Base-by-base conservation (phyloP, 345 rosid genomes). In the Rhodomyrtus tomentosa region DNA sequence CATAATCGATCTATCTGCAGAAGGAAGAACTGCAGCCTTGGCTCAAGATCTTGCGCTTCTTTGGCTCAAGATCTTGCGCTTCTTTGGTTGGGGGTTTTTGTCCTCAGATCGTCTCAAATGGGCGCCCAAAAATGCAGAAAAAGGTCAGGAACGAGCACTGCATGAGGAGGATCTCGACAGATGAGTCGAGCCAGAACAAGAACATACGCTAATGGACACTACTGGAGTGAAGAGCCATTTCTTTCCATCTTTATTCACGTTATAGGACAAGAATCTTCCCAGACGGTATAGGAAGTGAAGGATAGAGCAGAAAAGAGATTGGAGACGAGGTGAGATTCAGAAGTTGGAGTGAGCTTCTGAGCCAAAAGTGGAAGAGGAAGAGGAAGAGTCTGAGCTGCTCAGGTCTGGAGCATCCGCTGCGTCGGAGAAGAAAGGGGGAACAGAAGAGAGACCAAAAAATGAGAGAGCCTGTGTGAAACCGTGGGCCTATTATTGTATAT, bases 401-500 rank as follows among this genome's bases (percentile, higher is more conserved):
- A 68, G 76, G 76, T 2, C 3, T 18, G 14, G 13, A 68, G 45
- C 11, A 62, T 15, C 16, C 21, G 74, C 42, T 62, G 42, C 8
- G 22, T 1, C 7, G 6, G 25, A 62, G 74, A 29, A 36, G 74
- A 62, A 62, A 32, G 76, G 45, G 45, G 25, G 16, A 29, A 6
- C 40, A 29, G 40, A 59, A 59, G 5, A 3, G 74, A 59, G 40
- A 59, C 74, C 74, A 1, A 59, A 59, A 59, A 59, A 7, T 40
- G 24, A 68, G 6, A 38, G 76, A 18, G 45, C 76, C 3, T 3
- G 3, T 36, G 45, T 8, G 54, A 51, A 51, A 51, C 54, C 20
- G 7, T 20, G 76, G 1, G 42, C 13, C 8, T 27, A 3, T 18
- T 16, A 1, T 3, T 16, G 0, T 4, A 7, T 3, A 3, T 18